Conservation (phyloP, 345 rosid genomes). For the Brassica incana region DNA sequence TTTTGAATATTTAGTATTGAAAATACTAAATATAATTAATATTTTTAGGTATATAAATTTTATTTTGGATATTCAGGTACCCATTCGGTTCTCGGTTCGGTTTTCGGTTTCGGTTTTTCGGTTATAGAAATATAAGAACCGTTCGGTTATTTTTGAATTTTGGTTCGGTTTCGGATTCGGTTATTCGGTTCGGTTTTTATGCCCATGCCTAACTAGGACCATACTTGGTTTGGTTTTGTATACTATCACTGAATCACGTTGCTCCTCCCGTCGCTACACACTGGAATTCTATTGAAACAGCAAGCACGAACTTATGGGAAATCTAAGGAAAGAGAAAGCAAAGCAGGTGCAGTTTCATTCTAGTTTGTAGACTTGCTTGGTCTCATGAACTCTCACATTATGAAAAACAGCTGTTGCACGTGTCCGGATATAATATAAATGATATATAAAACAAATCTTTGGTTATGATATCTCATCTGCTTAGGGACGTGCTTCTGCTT, state of each 20-base stretch:
- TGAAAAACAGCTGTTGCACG: slow-evolving; percentile 20
- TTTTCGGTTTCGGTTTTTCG: too few species aligned
- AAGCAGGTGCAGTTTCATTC: slow-evolving; percentile 12
- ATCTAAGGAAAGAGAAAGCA: slow-evolving; percentile 13
- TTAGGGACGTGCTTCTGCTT: slow-evolving; percentile 20
- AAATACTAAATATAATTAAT: too few species aligned
- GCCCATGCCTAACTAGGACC: neutral
- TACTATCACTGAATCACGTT: slow-evolving; percentile 29
- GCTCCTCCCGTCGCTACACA: neutral
- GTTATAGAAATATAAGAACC: too few species aligned
- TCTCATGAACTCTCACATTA: slow-evolving; percentile 11
- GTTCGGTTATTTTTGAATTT: too few species aligned
- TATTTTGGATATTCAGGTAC: too few species aligned
- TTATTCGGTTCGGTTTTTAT: too few species aligned
- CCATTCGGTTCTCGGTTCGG: too few species aligned
- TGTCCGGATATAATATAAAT: neutral
- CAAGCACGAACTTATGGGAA: slow-evolving; percentile 2
- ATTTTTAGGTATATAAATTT: too few species aligned
- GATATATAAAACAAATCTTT: neutral
- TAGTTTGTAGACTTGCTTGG: slow-evolving; percentile 11
- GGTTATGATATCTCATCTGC: slow-evolving; percentile 16
- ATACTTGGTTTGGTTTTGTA: slow-evolving; percentile 31
- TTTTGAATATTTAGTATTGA: too few species aligned
- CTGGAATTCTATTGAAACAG: slow-evolving; percentile 24
- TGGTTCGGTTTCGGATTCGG: too few species aligned